Percentiles rank a stretch among this genome's conserved stretches.
Evolutionary conservation across 208 protist genomes (phyloP).

Genomic region (Jaenimonas drosophilae): DNA sequence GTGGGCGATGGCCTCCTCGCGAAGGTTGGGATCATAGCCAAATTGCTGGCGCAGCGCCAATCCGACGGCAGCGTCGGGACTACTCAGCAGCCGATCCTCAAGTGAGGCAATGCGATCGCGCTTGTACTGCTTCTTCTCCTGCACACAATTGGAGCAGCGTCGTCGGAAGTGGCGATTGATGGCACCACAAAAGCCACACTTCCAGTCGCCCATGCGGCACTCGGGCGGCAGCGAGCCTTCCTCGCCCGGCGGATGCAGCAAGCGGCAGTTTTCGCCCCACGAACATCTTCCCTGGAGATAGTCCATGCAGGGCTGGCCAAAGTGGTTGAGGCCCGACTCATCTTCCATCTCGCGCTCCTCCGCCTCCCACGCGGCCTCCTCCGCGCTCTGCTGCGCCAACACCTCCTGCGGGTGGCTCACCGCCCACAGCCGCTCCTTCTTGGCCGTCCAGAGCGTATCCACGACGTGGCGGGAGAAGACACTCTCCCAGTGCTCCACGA

Average conservation of each 20-base stretch:
- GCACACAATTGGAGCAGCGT: slow-evolving; percentile 82
- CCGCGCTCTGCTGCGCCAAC: slow-evolving; percentile 38
- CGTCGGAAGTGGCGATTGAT: slow-evolving; percentile 90
- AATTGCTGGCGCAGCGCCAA: slow-evolving; percentile 65
- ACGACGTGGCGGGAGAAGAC: slow-evolving; percentile 85
- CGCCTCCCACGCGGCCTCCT: slow-evolving; percentile 70
- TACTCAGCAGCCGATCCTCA: slow-evolving; percentile 63
- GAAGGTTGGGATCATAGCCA: slow-evolving; percentile 74
- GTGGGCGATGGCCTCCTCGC: slow-evolving; percentile 53
- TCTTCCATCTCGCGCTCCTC: slow-evolving; percentile 71
- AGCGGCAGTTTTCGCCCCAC: slow-evolving; percentile 64
- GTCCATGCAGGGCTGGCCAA: slow-evolving; percentile 87
- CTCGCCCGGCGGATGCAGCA: slow-evolving; percentile 81
- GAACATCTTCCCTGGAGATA: slow-evolving; percentile 85
- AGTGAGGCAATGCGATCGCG: slow-evolving; percentile 29
- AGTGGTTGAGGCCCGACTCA: slow-evolving; percentile 84
- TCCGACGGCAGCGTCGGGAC: slow-evolving; percentile 50
- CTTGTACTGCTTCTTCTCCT: slow-evolving; percentile 89
- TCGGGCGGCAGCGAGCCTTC: slow-evolving; percentile 78
- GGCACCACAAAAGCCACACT: slow-evolving; percentile 76
- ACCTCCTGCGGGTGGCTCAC: slow-evolving; percentile 65
- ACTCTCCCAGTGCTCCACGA: slow-evolving; percentile 86
- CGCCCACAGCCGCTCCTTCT: slow-evolving; percentile 82
- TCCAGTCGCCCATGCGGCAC: slow-evolving; percentile 88
- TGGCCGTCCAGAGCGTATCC: slow-evolving; percentile 75